A percentile compares a stretch with the other conserved stretches of the same genome.
Conservation (phyloP, 139 green algal species). For the Haematococcus sp. region DNA sequence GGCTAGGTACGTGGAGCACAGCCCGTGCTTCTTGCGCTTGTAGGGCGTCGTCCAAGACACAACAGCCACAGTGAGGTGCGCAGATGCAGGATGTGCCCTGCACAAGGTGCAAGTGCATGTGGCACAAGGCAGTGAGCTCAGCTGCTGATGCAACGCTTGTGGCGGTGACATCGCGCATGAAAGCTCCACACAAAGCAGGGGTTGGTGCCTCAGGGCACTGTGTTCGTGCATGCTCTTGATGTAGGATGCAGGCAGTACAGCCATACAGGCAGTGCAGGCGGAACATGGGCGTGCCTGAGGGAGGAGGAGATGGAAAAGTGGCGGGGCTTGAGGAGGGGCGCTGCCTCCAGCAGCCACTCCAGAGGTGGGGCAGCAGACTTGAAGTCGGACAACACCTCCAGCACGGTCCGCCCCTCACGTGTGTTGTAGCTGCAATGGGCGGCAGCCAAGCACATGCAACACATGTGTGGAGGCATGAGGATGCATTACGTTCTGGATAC, state of each 20-base stretch:
- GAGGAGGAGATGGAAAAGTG: conserved; percentile 87
- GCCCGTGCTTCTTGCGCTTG: conserved; percentile 53
- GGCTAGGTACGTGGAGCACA: conserved; percentile 84
- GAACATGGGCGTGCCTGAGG: conserved; percentile 9
- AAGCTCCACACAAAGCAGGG: background rate
- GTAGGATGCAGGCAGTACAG: background rate
- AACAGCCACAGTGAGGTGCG: conserved; percentile 80
- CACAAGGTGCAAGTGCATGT: background rate
- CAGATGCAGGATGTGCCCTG: conserved; percentile 46
- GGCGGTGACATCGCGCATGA: no score
- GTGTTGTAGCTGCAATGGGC: conserved; percentile 48
- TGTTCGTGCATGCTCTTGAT: no score
- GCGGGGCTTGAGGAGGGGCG: conserved; percentile 76
- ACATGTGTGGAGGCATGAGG: background rate
- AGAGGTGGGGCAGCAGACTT: conserved; percentile 58
- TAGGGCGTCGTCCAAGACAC: conserved; percentile 65
- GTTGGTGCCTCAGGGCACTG: no score
- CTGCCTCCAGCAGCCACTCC: conserved; percentile 77
- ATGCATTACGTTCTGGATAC: no score
- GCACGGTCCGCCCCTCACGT: conserved; percentile 42
- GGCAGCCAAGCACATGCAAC: background rate
- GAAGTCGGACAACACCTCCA: conserved; percentile 93
- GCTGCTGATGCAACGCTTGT: no score
- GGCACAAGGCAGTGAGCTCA: no score
- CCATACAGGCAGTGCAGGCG: background rate